phyloP scores from a whole-genome alignment of 2,329 filamentous ascomycete species.

The Phaeosphaeriaceae sp. region DNA sequence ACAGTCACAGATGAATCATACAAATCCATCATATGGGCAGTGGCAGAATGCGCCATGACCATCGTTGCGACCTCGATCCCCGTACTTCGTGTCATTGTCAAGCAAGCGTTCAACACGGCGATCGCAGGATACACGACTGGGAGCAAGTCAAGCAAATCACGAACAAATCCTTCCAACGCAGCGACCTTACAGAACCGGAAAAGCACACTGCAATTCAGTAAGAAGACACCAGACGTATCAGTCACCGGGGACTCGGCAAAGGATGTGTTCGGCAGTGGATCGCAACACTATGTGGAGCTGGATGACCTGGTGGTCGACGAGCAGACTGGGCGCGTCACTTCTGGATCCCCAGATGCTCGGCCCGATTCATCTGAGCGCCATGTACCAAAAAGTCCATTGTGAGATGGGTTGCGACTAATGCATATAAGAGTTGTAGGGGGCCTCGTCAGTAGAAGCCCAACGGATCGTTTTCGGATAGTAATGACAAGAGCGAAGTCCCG shows the following conservation, averaged over 20 bases:
- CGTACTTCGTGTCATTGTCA: background rate
- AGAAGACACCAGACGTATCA: background rate
- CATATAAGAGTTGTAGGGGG: background rate
- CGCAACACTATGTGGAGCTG: background rate
- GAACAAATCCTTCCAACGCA: background rate
- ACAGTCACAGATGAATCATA: background rate
- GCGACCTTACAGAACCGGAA: background rate
- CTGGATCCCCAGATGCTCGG: background rate
- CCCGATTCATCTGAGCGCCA: background rate
- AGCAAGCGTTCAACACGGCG: background rate
- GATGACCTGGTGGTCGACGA: background rate
- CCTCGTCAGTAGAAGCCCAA: background rate
- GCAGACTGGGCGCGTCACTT: background rate
- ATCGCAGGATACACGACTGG: background rate
- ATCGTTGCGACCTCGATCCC: background rate
- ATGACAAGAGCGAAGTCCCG: background rate
- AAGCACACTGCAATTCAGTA: background rate
- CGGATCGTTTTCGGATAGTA: background rate
- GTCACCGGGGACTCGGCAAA: background rate
- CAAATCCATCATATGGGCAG: background rate
- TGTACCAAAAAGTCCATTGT: background rate
- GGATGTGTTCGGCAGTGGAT: background rate
- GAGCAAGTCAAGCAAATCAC: background rate
- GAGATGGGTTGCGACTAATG: background rate
- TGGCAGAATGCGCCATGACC: background rate